These are phyloP conservation scores for Clarireedia hainanense DNA, from an alignment of 2,329 filamentous ascomycete species.

Conservation along the genomic window DNA sequence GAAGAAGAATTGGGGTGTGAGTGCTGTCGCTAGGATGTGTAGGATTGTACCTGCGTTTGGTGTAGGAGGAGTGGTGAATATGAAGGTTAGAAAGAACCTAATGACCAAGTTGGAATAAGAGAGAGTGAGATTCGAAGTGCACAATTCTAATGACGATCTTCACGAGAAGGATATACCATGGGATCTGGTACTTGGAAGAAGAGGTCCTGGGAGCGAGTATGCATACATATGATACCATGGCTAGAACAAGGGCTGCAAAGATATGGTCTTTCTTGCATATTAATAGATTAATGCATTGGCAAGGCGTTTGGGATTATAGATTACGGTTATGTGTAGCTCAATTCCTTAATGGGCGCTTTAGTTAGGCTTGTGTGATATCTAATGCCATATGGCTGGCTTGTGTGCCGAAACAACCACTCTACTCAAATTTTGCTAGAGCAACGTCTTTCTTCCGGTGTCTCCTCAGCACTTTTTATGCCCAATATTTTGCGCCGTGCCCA, in stretches of 20 bases:
- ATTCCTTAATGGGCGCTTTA: no score
- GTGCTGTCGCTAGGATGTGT: conserved; percentile 67
- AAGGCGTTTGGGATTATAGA: neutral
- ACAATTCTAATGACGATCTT: neutral
- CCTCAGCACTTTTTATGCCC: no score
- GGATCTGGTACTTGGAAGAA: neutral
- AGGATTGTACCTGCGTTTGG: conserved; percentile 87
- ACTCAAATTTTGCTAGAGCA: no score
- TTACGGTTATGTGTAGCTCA: no score
- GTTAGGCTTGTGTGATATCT: no score
- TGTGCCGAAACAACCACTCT: no score
- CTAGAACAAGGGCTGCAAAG: neutral
- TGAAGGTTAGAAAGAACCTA: conserved; percentile 56
- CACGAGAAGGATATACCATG: neutral
- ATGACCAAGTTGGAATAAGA: conserved; percentile 37
- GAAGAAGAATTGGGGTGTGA: conserved; percentile 68
- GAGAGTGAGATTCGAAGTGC: neutral
- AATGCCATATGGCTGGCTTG: no score
- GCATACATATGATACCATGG: neutral
- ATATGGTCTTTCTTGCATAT: neutral
- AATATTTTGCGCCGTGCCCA: no score
- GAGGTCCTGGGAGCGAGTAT: neutral
- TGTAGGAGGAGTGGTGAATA: conserved; percentile 79
- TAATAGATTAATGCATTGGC: neutral
- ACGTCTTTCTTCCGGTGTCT: no score